Evolutionary conservation across 345 rosid genomes (phyloP).

Genomic region (Heritiera fomes): DNA sequence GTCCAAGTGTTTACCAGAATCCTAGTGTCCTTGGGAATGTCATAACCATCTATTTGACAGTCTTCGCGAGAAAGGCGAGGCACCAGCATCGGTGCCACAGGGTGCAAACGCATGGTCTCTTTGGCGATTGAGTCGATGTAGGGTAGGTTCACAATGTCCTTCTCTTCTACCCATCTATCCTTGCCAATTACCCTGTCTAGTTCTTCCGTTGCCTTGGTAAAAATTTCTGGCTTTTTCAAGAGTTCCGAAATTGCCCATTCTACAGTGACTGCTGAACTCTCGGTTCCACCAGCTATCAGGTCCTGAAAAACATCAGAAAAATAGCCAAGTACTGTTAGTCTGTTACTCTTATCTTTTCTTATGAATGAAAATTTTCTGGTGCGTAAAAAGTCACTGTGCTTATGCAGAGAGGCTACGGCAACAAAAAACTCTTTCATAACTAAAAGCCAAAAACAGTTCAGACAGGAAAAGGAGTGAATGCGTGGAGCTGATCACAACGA

Average conservation of each 20-base stretch:
- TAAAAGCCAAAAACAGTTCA: too few relatives aligned
- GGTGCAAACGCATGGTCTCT: conserved; percentile 71
- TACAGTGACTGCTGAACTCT: conserved; percentile 60
- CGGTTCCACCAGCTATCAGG: conserved; percentile 60
- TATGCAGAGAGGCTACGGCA: too few relatives aligned
- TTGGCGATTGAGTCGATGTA: conserved; percentile 48
- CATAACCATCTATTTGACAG: conserved; percentile 40
- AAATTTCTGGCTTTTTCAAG: conserved; percentile 45
- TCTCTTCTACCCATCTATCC: conserved; percentile 58
- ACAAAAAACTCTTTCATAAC: too few relatives aligned
- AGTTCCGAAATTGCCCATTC: conserved; percentile 69
- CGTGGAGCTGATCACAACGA: too few relatives aligned
- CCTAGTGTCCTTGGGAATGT: conserved; percentile 49
- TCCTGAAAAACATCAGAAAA: conserved; percentile 34
- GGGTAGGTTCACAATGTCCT: conserved; percentile 49
- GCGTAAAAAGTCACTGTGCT: too few relatives aligned
- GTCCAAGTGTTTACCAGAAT: conserved; percentile 52
- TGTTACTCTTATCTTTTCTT: too few relatives aligned
- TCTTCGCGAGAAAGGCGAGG: conserved; percentile 48
- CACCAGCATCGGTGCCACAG: conserved; percentile 59
- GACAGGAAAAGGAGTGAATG: too few relatives aligned
- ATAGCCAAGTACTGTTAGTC: too few relatives aligned
- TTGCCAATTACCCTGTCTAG: conserved; percentile 56
- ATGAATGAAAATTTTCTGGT: too few relatives aligned
- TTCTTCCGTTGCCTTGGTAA: conserved; percentile 58